phyloP scores from a whole-genome alignment of 2,329 filamentous ascomycete species.

The Fusarium sarcochroum region DNA sequence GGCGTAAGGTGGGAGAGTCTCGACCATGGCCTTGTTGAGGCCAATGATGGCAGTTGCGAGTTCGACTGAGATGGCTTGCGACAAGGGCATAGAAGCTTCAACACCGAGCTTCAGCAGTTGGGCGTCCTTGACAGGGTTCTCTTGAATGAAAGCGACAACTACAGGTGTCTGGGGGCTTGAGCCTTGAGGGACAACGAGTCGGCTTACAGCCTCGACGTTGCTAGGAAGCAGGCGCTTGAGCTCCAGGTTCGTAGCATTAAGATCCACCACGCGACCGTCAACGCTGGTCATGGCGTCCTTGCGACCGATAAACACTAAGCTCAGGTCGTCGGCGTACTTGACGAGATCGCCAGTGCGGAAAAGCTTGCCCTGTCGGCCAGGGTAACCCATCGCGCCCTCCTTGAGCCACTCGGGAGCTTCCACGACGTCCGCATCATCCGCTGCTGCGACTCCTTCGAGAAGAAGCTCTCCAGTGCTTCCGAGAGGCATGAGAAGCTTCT shows the following conservation, averaged over 20 bases:
- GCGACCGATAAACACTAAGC: constrained; percentile 41
- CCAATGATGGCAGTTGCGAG: constrained; percentile 41
- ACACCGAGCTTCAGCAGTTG: constrained; percentile 28
- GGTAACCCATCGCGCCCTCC: constrained; percentile 19
- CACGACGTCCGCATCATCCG: constrained; percentile 6
- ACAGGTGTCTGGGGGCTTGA: constrained; percentile 41
- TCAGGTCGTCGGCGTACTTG: constrained; percentile 45
- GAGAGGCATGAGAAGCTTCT: constrained; percentile 48
- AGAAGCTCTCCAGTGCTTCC: constrained; percentile 55
- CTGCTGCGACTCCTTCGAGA: constrained; percentile 50
- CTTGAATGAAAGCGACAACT: constrained; percentile 40
- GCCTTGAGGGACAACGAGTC: constrained; percentile 37
- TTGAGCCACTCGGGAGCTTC: constrained; percentile 46
- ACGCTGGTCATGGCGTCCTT: constrained; percentile 43
- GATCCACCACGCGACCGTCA: constrained; percentile 46
- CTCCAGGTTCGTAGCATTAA: constrained; percentile 42
- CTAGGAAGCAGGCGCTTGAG: constrained; percentile 41
- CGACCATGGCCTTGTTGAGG: constrained; percentile 46
- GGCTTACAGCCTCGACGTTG: constrained; percentile 26
- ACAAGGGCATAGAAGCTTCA: constrained; percentile 24
- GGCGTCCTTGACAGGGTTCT: not conserved
- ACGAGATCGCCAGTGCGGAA: constrained; percentile 46
- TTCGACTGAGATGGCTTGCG: constrained; percentile 29
- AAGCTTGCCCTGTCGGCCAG: constrained; percentile 44
- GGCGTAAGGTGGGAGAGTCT: constrained; percentile 46